Conservation (phyloP, 768 basidiomycete genomes). For the Filobasidium wieringae region DNA sequence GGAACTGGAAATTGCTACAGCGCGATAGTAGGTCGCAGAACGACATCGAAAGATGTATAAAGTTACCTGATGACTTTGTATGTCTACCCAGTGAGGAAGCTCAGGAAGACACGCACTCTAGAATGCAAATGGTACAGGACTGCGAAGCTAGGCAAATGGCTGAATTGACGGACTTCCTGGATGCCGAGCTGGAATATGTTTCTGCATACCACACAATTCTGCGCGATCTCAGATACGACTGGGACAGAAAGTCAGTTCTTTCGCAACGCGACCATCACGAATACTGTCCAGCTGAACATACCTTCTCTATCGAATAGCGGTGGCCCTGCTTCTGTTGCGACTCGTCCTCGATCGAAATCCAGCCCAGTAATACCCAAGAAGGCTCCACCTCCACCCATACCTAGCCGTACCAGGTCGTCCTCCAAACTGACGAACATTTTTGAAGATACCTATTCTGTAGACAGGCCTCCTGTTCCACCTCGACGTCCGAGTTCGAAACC, state of each 20-base stretch:
- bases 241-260: conserved; percentile 44
- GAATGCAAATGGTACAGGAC: conserved; percentile 69
- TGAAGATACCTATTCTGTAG: too few relatives aligned
- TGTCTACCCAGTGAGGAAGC: conserved; percentile 59
- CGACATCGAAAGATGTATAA: background rate
- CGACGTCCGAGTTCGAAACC: conserved; percentile 8
- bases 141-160: conserved; percentile 60
- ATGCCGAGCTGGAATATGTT: conserved; percentile 62
- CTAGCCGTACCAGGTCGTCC: conserved; percentile 4
- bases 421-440: background rate
- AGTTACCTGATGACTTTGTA: conserved; percentile 7
- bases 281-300: too few relatives aligned
- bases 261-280: too few relatives aligned
- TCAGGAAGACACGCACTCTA: conserved; percentile 65
- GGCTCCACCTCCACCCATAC: background rate
- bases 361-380: conserved; percentile 13
- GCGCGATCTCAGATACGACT: conserved; percentile 54
- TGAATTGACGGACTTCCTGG: conserved; percentile 59
- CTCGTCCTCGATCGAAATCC: conserved; percentile 30
- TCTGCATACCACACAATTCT: conserved; percentile 62
- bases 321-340: background rate
- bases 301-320: background rate
- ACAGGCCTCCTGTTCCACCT: background rate
- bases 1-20: conserved; percentile 57
- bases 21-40: conserved; percentile 54